Conservation (phyloP, 2,329 filamentous ascomycete genomes). For the Teratosphaeria destructans region DNA sequence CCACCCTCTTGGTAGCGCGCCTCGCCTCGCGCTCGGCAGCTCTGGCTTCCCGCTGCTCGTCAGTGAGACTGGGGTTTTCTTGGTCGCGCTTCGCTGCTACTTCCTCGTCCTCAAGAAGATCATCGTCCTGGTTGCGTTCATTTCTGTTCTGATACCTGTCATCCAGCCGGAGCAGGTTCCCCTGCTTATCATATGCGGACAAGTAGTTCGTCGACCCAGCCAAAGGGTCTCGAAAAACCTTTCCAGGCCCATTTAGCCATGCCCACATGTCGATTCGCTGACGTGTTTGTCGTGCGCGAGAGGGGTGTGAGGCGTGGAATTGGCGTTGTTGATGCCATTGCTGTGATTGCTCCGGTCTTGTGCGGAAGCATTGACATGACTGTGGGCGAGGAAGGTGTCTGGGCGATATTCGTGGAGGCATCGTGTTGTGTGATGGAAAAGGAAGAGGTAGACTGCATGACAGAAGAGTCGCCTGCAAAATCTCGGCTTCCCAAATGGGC, state of each 20-base stretch:
- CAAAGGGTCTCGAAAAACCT: constrained; percentile 38
- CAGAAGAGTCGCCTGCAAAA: not conserved
- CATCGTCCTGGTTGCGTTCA: constrained; percentile 9
- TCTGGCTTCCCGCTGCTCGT: constrained; percentile 4
- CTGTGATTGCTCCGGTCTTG: constrained; percentile 7
- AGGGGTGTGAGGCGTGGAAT: constrained; percentile 8
- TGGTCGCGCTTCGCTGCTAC: constrained; percentile 8
- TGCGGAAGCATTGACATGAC: constrained; percentile 18
- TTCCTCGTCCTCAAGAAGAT: constrained; percentile 16
- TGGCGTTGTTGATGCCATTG: constrained; percentile 6
- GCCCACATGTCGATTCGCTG: constrained; percentile 40
- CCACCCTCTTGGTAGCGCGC: constrained; percentile 4
- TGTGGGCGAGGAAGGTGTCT: constrained; percentile 12
- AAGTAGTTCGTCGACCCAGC: constrained; percentile 46
- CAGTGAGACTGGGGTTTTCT: constrained; percentile 4
- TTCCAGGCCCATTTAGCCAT: constrained; percentile 49
- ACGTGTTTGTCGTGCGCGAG: constrained; percentile 37
- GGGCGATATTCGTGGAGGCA: constrained; percentile 22
- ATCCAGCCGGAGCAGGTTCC: constrained; percentile 34
- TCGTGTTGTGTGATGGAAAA: constrained; percentile 4
- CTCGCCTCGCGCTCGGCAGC: constrained; percentile 1
- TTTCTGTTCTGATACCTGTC: constrained; percentile 12
- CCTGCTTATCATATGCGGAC: constrained; percentile 41
- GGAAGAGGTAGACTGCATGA: not conserved
- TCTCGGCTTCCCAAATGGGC: not conserved